phyloP scores from a whole-genome alignment of 768 basidiomycete species.

The Pulveroboletus sp. region DNA sequence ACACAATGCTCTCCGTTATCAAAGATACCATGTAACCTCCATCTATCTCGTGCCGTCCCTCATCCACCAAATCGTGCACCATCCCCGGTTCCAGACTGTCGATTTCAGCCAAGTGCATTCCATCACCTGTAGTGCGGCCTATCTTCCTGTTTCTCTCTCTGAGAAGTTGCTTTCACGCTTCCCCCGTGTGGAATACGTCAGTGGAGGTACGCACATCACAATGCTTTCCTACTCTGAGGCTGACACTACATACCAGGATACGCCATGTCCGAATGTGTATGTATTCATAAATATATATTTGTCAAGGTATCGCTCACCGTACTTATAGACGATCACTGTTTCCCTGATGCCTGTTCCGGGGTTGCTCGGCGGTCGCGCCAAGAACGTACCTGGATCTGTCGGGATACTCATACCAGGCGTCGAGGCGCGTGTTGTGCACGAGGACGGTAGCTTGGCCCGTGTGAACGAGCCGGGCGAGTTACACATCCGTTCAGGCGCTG shows the following conservation, averaged over 20 bases:
- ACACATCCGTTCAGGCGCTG: slow-evolving; percentile 51
- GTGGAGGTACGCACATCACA: slow-evolving; percentile 42
- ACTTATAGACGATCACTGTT: slow-evolving; percentile 52
- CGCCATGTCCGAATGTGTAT: slow-evolving; percentile 68
- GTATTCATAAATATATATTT: not conserved
- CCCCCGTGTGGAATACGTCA: slow-evolving; percentile 32
- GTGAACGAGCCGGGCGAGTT: slow-evolving; percentile 66
- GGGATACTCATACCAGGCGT: slow-evolving; percentile 64
- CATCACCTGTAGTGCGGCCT: slow-evolving; percentile 59
- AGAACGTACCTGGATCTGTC: slow-evolving; percentile 39
- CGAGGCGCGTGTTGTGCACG: slow-evolving; percentile 59
- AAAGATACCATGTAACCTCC: slow-evolving; percentile 56
- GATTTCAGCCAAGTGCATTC: slow-evolving; percentile 52
- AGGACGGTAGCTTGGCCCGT: slow-evolving; percentile 54
- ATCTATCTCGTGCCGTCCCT: slow-evolving; percentile 60
- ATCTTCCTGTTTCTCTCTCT: slow-evolving; percentile 57
- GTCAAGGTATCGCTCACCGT: slow-evolving; percentile 1
- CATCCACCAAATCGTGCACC: slow-evolving; percentile 61
- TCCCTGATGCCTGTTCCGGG: slow-evolving; percentile 45
- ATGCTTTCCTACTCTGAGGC: not conserved
- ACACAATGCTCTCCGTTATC: not conserved
- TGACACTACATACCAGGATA: slow-evolving; percentile 47
- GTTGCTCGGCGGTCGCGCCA: slow-evolving; percentile 41
- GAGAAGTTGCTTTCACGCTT: slow-evolving; percentile 39
- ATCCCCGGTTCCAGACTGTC: slow-evolving; percentile 41